These are phyloP conservation scores for Fusarium denticulatum DNA, from an alignment of 2,329 filamentous ascomycete genomes.

Conservation along the genomic window DNA sequence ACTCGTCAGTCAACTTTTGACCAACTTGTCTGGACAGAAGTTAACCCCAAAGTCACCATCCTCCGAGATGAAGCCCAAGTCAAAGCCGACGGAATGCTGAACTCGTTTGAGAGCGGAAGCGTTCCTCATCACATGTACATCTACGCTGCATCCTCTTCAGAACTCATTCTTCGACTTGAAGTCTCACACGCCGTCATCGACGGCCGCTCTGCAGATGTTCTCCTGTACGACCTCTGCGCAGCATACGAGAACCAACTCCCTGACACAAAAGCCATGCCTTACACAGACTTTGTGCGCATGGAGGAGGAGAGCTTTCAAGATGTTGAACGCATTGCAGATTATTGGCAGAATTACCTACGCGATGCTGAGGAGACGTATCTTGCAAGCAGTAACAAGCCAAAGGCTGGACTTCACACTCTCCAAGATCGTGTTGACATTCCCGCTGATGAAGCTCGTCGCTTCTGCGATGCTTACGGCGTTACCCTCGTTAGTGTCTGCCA, in stretches of 20 bases:
- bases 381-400: neutral
- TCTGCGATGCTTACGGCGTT: neutral
- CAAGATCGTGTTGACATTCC: neutral
- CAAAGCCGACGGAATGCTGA: neutral
- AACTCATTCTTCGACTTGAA: neutral
- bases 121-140: neutral
- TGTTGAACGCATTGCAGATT: neutral
- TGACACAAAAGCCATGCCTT: neutral
- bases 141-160: neutral
- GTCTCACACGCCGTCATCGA: slow-evolving; percentile 9
- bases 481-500: neutral
- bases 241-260: neutral
- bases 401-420: neutral
- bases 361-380: neutral
- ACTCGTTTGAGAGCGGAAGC: neutral
- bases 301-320: neutral
- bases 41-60: neutral
- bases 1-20: neutral
- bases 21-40: neutral
- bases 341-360: neutral
- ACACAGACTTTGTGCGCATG: neutral
- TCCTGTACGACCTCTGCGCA: slow-evolving; percentile 2
- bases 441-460: neutral
- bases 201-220: slow-evolving; percentile 9
- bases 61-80: neutral